phyloP scores from a whole-genome alignment of 2,329 filamentous ascomycete genomes.

The Cladosporium sp. region DNA sequence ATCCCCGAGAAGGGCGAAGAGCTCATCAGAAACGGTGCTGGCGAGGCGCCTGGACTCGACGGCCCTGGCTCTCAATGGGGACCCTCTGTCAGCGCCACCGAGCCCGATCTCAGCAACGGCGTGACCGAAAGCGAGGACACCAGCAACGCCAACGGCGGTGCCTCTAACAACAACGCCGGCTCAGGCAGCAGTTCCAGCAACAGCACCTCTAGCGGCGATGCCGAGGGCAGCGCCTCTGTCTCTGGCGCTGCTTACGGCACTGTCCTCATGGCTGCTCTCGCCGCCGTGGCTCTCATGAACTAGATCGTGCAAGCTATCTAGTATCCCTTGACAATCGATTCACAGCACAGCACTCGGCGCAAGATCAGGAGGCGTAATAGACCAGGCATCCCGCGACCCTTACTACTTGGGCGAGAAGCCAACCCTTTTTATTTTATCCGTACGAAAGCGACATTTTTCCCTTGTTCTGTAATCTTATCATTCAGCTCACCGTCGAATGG shows the following conservation, averaged over 20 bases:
- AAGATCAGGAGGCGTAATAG: not conserved
- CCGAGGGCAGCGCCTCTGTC: not conserved
- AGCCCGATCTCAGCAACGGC: conserved; percentile 37
- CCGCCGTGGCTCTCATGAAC: conserved; percentile 4
- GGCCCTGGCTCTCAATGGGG: conserved; percentile 48
- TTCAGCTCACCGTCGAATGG: no score
- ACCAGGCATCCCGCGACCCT: no score
- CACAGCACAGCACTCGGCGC: conserved; percentile 3
- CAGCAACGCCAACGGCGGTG: conserved; percentile 11
- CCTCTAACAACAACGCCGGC: conserved; percentile 4
- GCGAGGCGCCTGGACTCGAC: conserved; percentile 50
- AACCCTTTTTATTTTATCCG: no score
- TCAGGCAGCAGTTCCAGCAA: conserved; percentile 8
- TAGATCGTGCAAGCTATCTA: not conserved
- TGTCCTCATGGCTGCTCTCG: conserved; percentile 4
- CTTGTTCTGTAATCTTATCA: no score
- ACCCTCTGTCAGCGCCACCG: conserved; percentile 45
- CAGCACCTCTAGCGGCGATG: not conserved
- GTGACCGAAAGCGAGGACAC: conserved; percentile 23
- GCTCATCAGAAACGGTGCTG: conserved; percentile 55
- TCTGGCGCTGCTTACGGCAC: conserved; percentile 4
- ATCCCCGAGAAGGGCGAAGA: conserved; percentile 53
- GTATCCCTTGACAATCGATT: not conserved
- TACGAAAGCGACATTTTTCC: no score
- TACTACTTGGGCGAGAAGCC: no score